These are phyloP conservation scores for Acer yangbiense DNA, from an alignment of 345 rosid species.

Conservation along the genomic window DNA sequence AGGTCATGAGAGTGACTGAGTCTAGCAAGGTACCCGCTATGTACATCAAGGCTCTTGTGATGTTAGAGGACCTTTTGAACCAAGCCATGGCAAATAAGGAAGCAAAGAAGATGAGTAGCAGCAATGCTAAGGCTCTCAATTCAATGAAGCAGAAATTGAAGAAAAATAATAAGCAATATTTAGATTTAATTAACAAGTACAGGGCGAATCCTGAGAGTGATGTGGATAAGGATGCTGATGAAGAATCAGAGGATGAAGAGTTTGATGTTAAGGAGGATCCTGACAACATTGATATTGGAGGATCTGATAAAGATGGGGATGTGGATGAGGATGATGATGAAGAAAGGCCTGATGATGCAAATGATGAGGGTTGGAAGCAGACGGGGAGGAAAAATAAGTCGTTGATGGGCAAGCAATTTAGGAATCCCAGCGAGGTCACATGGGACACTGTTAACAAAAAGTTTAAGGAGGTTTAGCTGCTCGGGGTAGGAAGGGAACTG, in stretches of 20 bases:
- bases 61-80: too few species aligned
- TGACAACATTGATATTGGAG: slow-evolving; percentile 31
- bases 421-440: slow-evolving; percentile 83
- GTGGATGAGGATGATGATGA: slow-evolving; percentile 31
- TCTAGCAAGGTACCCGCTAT: too few species aligned
- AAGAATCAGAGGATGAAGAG: slow-evolving; percentile 44
- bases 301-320: slow-evolving; percentile 49
- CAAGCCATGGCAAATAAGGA: too few species aligned
- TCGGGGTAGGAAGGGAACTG: slow-evolving; percentile 96
- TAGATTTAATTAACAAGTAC: slow-evolving; percentile 70
- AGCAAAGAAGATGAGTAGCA: slow-evolving; percentile 89
- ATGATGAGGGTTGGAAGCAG: slow-evolving; percentile 61
- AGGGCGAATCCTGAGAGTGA: slow-evolving; percentile 83
- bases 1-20: slow-evolving; percentile 55
- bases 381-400: slow-evolving; percentile 68
- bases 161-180: slow-evolving; percentile 84
- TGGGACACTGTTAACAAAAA: slow-evolving; percentile 93
- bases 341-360: slow-evolving; percentile 15
- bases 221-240: slow-evolving; percentile 55
- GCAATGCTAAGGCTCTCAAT: slow-evolving; percentile 94
- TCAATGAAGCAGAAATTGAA: slow-evolving; percentile 94
- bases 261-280: slow-evolving; percentile 49
- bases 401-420: slow-evolving; percentile 72
- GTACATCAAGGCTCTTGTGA: too few species aligned
- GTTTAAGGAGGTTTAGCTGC: slow-evolving; percentile 94